These are phyloP conservation scores for Fusarium piperis DNA, from an alignment of 2,329 filamentous ascomycete genomes.

Conservation along the genomic window DNA sequence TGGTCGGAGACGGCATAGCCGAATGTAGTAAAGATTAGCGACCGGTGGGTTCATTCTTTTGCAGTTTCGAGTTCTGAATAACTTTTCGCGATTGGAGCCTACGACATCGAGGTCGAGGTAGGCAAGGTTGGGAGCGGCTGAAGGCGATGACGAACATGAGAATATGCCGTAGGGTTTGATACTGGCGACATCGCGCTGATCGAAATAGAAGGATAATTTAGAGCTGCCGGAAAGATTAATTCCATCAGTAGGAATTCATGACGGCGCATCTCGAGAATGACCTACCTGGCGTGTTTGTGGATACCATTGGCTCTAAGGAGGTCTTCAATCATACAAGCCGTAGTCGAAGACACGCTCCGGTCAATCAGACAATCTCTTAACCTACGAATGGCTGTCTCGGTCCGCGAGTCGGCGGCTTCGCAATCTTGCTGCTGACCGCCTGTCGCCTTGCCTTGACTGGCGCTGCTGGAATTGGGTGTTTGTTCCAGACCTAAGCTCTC, in stretches of 20 bases:
- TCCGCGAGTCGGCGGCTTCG: neutral
- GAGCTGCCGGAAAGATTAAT: neutral
- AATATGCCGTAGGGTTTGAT: neutral
- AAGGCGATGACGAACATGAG: neutral
- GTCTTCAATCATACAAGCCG: neutral
- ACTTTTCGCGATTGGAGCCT: neutral
- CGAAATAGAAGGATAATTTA: neutral
- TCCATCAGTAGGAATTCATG: neutral
- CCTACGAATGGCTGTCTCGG: neutral
- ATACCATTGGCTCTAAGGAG: neutral
- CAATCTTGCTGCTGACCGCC: neutral
- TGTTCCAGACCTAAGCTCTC: neutral
- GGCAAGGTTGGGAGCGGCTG: neutral
- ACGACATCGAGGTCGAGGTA: neutral
- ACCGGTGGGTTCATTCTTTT: neutral
- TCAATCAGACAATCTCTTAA: neutral
- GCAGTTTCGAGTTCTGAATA: neutral
- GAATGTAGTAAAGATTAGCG: neutral
- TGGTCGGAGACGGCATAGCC: conserved; percentile 1
- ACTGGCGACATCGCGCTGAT: neutral
- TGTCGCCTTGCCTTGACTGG: neutral
- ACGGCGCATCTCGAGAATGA: neutral
- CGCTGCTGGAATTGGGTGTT: neutral
- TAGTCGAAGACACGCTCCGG: neutral
- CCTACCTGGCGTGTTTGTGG: neutral